A percentile compares a stretch with the other conserved stretches of the same genome.
These are phyloP conservation scores for Aureobasidium sp. DNA, from an alignment of 2,329 filamentous ascomycete species.

Conservation along the genomic window DNA sequence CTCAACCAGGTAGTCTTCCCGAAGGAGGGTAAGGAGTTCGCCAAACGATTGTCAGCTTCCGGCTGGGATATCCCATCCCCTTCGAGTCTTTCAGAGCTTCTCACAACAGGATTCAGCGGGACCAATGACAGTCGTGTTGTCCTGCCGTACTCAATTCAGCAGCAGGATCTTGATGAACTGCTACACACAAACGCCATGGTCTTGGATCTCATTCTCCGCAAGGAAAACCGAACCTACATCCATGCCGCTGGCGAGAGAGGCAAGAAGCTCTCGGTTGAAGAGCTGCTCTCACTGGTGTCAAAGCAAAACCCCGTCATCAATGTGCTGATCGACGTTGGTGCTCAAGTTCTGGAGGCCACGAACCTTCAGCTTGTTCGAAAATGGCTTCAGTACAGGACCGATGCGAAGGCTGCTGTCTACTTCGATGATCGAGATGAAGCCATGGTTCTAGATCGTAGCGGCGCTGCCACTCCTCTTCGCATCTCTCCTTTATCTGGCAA, in stretches of 20 bases:
- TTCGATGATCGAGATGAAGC: constrained; percentile 50
- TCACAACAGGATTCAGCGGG: constrained; percentile 61
- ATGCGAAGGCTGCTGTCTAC: constrained; percentile 37
- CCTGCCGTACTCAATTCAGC: constrained; percentile 53
- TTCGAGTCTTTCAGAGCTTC: constrained; percentile 25
- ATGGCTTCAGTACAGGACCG: constrained; percentile 40
- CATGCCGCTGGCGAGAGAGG: background rate
- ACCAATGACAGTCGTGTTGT: constrained; percentile 58
- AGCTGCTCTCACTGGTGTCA: constrained; percentile 39
- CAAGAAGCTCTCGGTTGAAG: background rate
- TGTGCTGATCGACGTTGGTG: constrained; percentile 64
- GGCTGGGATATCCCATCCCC: constrained; percentile 58
- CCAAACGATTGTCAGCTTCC: constrained; percentile 53
- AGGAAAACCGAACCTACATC: constrained; percentile 38
- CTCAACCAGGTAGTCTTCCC: constrained; percentile 60
- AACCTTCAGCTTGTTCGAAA: constrained; percentile 46
- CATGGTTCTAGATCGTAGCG: constrained; percentile 43
- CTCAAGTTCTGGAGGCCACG: constrained; percentile 56
- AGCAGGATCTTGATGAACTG: constrained; percentile 50
- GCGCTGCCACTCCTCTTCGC: constrained; percentile 41
- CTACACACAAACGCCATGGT: constrained; percentile 61
- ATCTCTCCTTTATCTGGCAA: constrained; percentile 51
- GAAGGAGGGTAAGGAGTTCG: constrained; percentile 55
- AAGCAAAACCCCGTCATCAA: constrained; percentile 33
- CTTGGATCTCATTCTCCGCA: constrained; percentile 47